These are phyloP conservation scores for Euphorbia corollata DNA, from an alignment of 441 rosid genomes.

Conservation along the genomic window DNA sequence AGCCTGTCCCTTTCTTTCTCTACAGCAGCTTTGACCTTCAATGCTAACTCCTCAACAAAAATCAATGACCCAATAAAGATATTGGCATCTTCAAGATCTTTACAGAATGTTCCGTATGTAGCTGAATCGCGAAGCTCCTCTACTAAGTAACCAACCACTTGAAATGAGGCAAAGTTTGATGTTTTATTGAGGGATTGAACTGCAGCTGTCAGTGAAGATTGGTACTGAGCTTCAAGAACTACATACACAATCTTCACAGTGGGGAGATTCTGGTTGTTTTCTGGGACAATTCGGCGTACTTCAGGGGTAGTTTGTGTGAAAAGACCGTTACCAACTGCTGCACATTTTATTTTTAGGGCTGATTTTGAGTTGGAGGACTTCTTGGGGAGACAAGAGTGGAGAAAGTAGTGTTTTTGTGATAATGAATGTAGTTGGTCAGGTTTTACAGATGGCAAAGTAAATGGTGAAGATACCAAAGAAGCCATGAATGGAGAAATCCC, in stretches of 20 bases:
- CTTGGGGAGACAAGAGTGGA: slow-evolving; percentile 65
- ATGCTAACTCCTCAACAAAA: slow-evolving; percentile 87
- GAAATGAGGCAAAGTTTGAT: slow-evolving; percentile 52
- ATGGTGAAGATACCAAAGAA: slow-evolving; percentile 62
- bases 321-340: slow-evolving; percentile 72
- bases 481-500: slow-evolving; percentile 42
- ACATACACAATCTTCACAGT: slow-evolving; percentile 82
- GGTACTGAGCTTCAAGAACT: slow-evolving; percentile 97
- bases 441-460: slow-evolving; percentile 56
- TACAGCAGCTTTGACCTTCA: slow-evolving; percentile 79
- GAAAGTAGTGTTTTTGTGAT: slow-evolving; percentile 66
- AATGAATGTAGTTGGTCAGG: slow-evolving; percentile 61
- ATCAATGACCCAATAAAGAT: slow-evolving; percentile 90
- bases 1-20: slow-evolving; percentile 93
- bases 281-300: slow-evolving; percentile 80
- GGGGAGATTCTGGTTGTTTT: slow-evolving; percentile 53
- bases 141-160: slow-evolving; percentile 88
- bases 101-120: slow-evolving; percentile 64
- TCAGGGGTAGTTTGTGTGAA: slow-evolving; percentile 90
- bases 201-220: slow-evolving; percentile 67
- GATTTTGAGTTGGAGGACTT: slow-evolving; percentile 38
- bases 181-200: slow-evolving; percentile 62
- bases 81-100: slow-evolving; percentile 83
- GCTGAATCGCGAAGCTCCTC: slow-evolving; percentile 71
- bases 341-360: slow-evolving; percentile 46